Percentiles rank a stretch among this genome's conserved stretches.
Evolutionary conservation across 495 filamentous ascomycete genomes (phyloP).

Genomic region (Staphylotrichum tortipilum): DNA sequence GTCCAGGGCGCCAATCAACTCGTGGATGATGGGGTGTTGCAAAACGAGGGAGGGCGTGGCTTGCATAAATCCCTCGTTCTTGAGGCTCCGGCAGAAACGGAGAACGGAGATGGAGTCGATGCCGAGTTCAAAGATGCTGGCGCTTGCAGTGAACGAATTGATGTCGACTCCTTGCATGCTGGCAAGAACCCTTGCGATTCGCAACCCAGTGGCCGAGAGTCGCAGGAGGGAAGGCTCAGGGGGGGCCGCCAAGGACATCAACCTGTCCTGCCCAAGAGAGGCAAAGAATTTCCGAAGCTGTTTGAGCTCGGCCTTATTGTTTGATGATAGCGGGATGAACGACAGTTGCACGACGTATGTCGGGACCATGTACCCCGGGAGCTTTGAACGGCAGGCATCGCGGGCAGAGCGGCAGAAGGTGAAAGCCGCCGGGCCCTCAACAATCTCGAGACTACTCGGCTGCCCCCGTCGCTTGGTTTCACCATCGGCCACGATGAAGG

Average conservation of each 20-base stretch:
- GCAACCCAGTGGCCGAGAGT: constrained; percentile 33
- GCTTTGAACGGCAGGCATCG: constrained; percentile 47
- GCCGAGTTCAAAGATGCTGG: constrained; percentile 73
- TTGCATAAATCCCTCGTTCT: constrained; percentile 42
- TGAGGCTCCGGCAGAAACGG: constrained; percentile 47
- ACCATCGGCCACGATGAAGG: constrained; percentile 46
- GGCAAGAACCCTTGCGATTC: constrained; percentile 45
- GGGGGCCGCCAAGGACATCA: constrained; percentile 18
- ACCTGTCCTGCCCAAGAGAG: constrained; percentile 48
- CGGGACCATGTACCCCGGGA: constrained; percentile 72
- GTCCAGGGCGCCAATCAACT: constrained; percentile 17
- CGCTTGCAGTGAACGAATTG: constrained; percentile 39
- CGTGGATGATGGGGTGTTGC: constrained; percentile 41
- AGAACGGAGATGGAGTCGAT: constrained; percentile 76
- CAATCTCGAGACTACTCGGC: constrained; percentile 17
- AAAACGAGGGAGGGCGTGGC: constrained; percentile 58
- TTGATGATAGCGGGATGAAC: constrained; percentile 57
- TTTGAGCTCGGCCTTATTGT: constrained; percentile 69
- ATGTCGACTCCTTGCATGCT: constrained; percentile 36
- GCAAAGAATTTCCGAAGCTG: constrained; percentile 51
- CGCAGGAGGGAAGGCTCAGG: background rate
- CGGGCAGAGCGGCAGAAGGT: constrained; percentile 26
- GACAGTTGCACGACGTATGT: constrained; percentile 60
- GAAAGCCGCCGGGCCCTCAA: constrained; percentile 15
- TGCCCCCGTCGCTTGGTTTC: background rate